Base-by-base conservation (phyloP, 129 eudicot species). In the Pseudognaphalium luteoalbum region DNA sequence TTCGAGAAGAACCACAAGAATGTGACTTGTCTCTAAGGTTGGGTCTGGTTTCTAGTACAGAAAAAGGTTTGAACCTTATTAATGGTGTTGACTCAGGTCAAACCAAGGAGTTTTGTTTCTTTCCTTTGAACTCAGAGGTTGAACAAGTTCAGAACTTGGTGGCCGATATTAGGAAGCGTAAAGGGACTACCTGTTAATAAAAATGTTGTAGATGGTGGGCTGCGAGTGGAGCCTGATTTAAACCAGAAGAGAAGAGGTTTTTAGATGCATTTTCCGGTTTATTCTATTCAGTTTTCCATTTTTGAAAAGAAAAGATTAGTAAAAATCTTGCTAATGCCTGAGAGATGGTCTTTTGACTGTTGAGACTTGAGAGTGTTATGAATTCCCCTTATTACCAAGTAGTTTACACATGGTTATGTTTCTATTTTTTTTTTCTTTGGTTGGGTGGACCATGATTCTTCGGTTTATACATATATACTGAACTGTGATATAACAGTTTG, bases 1-100 rank as follows among this genome's bases (percentile, higher is more conserved):
- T 17, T 47, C 20, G 7, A 6, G 50, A 50, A 58, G 64, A 79
- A 62, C 68, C 56, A 72, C 72, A 62, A 57, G 87, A 76, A 5
- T 92, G 87, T 78, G 98, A 92, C 64, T 81, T 90, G 73, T 90
- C 98, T 61, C 76, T 92, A 79, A 79, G 98, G 70, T 81, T 92
- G 88, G 98, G 98, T 47, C 80, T 70, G 19, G 80, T 67, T 76
- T 76, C 86, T 9, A 71, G 83, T 74, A 64, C 42, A 70, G 89
- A 68, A 54, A 76, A 82, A 65, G 80, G 61, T 66, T 61, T 71
- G 70, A 62, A 72, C 57, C 19, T 20, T 76, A 84, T 60, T 33
- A 80, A 66, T 52, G 81, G 60, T 58, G 77, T 76, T 60, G 83
- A 82, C 77, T 72, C 71, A 29, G 81, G 82, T 78, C 77, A 54